Percentiles rank a stretch among this genome's conserved stretches.
phyloP scores from a whole-genome alignment of 495 filamentous ascomycete species.

The Aeminium ludgeri region DNA sequence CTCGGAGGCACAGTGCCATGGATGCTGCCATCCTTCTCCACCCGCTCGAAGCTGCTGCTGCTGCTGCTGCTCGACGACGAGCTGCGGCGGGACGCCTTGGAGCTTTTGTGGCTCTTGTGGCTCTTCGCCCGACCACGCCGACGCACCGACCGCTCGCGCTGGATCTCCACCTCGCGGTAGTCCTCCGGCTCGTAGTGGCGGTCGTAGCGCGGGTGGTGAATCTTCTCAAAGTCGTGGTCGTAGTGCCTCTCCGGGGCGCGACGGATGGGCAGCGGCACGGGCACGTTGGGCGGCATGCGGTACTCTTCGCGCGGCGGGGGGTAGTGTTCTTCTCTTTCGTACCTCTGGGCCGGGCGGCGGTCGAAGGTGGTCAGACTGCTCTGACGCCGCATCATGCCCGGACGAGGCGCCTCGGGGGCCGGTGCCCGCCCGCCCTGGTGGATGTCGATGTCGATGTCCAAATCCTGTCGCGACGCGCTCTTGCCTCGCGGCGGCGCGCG shows the following conservation, averaged over 20 bases:
- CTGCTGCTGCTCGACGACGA: constrained; percentile 16
- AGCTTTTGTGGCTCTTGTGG: constrained; percentile 7
- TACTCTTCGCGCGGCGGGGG: too few species aligned
- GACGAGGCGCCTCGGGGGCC: constrained; percentile 31
- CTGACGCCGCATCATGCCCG: constrained; percentile 45
- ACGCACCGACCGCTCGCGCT: constrained; percentile 17
- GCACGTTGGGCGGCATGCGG: constrained; percentile 32
- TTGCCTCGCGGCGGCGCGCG: constrained; percentile 17
- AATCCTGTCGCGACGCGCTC: constrained; percentile 4
- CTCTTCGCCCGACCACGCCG: constrained; percentile 14
- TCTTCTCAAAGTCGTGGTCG: constrained; percentile 22
- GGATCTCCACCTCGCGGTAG: constrained; percentile 22
- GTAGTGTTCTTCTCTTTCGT: too few species aligned
- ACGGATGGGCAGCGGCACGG: constrained; percentile 36
- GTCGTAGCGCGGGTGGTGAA: constrained; percentile 10
- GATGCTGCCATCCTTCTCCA: background rate
- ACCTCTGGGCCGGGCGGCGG: constrained; percentile 38
- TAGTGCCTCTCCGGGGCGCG: constrained; percentile 24
- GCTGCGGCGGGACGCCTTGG: constrained; percentile 7
- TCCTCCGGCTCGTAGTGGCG: constrained; percentile 18
- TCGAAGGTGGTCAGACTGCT: constrained; percentile 60
- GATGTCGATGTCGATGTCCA: constrained; percentile 9
- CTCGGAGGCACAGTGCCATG: constrained; percentile 17
- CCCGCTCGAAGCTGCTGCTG: constrained; percentile 7
- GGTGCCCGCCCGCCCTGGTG: constrained; percentile 29